Evolutionary conservation across 1,284 basidiomycete genomes (phyloP), one percentile per base, ranked within the genome.

Genomic region (Apiotrichum brassicae): DNA sequence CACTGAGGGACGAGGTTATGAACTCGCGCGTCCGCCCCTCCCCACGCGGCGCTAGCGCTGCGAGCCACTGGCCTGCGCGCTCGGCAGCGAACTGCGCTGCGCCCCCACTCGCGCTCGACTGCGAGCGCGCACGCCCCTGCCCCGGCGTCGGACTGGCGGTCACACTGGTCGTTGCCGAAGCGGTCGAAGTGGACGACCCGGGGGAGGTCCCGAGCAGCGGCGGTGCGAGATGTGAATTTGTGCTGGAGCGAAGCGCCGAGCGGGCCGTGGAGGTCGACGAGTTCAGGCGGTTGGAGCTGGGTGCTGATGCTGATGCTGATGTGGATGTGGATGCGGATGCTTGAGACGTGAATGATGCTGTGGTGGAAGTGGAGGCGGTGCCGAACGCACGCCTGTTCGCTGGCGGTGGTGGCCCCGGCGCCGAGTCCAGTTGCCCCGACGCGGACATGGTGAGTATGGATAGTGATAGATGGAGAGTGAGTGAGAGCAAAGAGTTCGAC

Each of bases 1-100:
- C 66, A 24, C 59, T 62, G 1, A 71, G 51, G 14, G 65, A 65
- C 35, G 60, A 64, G 5, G 54, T 49, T 11, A 71, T 43, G 35
- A 70, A 71, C 47, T 70, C 67, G 48, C 66, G 57, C 8, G 61
- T 58, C 30, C 67, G 54, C 7, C 68, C 67, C 56, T 71, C 69
- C 5, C 67, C 67, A n/a, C 62, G 58, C 5, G 69, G 69, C 14
- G 69, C 65, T 55, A 68, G 66, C 4, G 59, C 63, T 6, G 57
- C 58, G n/a, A 71, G 53, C 69, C 69, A 71, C 48, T 66, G 63
- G 34, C 57, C 53, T 3, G 65, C 66, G n/a, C 62, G 59, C 39
- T 63, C 63, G 36, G 58, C 62, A 8, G 53, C 62, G 6, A 51
- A 7, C 19, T 28, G 26, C 26, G 40, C 40, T 3, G 40, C 41